These are phyloP conservation scores for Lodderomyces metapsilosis DNA, from an alignment of 1,139 yeast species.

Conservation along the genomic window DNA sequence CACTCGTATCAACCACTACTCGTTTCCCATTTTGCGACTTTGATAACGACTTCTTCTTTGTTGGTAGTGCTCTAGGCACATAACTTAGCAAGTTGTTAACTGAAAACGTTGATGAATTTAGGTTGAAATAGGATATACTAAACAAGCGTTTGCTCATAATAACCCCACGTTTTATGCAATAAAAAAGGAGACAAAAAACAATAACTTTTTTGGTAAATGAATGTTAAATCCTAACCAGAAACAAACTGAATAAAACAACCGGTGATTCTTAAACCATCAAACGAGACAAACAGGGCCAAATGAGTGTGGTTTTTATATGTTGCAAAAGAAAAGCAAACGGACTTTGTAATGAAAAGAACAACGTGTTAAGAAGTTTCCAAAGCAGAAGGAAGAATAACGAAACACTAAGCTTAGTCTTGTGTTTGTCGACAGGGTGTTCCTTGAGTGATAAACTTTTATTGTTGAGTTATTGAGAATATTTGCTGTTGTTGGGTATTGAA, in stretches of 20 bases:
- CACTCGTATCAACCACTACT: not conserved
- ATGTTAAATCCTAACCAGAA: not conserved
- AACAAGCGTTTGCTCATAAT: conserved; percentile 3
- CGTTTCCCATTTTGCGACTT: conserved; percentile 1
- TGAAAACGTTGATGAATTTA: conserved; percentile 5
- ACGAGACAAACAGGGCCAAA: too few relatives aligned
- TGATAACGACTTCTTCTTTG: conserved; percentile 1
- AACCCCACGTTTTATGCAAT: not conserved
- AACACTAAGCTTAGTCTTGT: too few relatives aligned
- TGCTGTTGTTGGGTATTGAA: too few relatives aligned
- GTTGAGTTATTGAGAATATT: too few relatives aligned
- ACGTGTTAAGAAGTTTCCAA: too few relatives aligned
- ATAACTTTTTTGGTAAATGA: not conserved
- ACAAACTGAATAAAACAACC: not conserved
- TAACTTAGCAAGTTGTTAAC: conserved; percentile 2
- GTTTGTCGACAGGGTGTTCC: too few relatives aligned
- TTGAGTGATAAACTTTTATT: too few relatives aligned
- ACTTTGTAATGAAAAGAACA: too few relatives aligned
- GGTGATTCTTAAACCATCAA: not conserved
- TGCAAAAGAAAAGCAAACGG: too few relatives aligned
- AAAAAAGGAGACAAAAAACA: not conserved
- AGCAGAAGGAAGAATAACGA: too few relatives aligned
- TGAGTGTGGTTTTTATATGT: too few relatives aligned
- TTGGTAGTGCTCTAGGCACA: conserved; percentile 1
- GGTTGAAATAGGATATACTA: not conserved